Conservation (phyloP, 176 grass and related monocot genomes). For the Sorghum bicolor region Sorghum_bicolor_NCBIv3 NC_012872.2:57268001-57268500, state of each 20-base stretch:
- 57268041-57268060: constrained; percentile 91
- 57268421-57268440: constrained; percentile 38
- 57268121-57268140: constrained; percentile 75
- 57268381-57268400: neutral
- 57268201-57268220: constrained; percentile 49
- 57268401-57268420: neutral
- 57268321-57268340: neutral
- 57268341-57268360: neutral
- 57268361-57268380: neutral
- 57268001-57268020: constrained; percentile 67
- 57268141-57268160: constrained; percentile 48
- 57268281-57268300: constrained; percentile 19
- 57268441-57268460: neutral
- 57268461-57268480: neutral
- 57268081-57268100: constrained; percentile 68
- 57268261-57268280: constrained; percentile 38
- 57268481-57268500: constrained; percentile 24
- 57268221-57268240: constrained; percentile 66
- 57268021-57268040: constrained; percentile 71
- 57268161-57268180: constrained; percentile 68
- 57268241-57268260: constrained; percentile 40
- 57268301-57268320: constrained; percentile 10
- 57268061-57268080: constrained; percentile 78
- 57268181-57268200: constrained; percentile 46
- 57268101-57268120: constrained; percentile 71